These are phyloP conservation scores for Mucuna pruriens DNA, from an alignment of 306 rosid genomes.

Conservation along the genomic window DNA sequence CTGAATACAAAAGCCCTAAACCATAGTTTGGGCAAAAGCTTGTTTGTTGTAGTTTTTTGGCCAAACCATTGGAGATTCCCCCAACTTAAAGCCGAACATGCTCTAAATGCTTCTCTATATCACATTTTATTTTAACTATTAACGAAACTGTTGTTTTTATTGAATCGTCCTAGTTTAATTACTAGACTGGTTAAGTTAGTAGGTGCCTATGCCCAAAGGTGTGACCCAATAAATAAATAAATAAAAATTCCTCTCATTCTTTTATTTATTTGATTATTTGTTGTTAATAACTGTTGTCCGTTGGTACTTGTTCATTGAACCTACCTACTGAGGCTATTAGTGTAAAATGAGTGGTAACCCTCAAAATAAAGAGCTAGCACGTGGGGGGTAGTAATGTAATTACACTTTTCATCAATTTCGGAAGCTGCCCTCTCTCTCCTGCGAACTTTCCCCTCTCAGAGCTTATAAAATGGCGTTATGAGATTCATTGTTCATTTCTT, in stretches of 20 bases:
- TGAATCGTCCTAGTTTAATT: no score
- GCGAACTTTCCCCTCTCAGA: slow-evolving; percentile 41
- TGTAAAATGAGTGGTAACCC: background rate
- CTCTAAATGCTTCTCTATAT: no score
- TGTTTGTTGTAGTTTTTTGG: no score
- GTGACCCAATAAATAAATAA: no score
- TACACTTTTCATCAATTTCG: background rate
- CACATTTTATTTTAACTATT: no score
- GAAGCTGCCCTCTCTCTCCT: background rate
- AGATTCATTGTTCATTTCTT: background rate
- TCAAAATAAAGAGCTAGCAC: background rate
- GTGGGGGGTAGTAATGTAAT: slow-evolving; percentile 50
- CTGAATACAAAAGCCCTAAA: no score
- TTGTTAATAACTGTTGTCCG: background rate
- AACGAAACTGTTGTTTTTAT: no score
- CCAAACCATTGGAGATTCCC: no score
- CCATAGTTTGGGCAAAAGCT: no score
- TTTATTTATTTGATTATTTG: background rate
- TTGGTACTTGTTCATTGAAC: slow-evolving; percentile 1
- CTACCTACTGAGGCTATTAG: background rate
- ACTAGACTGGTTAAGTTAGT: no score
- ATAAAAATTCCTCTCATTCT: background rate
- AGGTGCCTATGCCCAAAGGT: no score
- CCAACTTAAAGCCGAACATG: no score
- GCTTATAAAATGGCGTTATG: slow-evolving; percentile 30